Evolutionary conservation across 129 eudicot genomes (phyloP).

Genomic region (Glebionis coronaria): DNA sequence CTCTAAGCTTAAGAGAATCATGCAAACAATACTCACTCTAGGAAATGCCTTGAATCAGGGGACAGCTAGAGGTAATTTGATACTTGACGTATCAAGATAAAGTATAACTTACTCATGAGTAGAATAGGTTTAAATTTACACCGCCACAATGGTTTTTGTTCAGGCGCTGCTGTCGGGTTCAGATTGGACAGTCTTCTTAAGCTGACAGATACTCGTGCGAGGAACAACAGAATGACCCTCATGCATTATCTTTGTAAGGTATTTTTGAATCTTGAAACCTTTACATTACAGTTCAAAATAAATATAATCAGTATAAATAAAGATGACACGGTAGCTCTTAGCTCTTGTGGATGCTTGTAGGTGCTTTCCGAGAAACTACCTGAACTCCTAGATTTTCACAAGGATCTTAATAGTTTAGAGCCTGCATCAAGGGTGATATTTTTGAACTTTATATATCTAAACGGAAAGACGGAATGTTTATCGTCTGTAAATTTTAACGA

Average conservation of each 20-base stretch:
- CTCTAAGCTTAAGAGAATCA: conserved; percentile 72
- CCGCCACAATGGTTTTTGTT: conserved; percentile 12
- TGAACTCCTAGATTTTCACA: conserved; percentile 78
- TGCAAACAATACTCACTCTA: conserved; percentile 83
- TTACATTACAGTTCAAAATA: conserved; percentile 10
- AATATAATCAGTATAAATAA: neutral
- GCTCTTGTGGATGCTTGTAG: conserved; percentile 41
- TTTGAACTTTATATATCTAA: conserved; percentile 12
- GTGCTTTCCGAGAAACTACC: conserved; percentile 84
- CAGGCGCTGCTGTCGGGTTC: conserved; percentile 97
- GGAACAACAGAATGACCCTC: conserved; percentile 81
- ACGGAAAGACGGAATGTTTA: neutral
- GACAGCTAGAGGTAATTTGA: conserved; percentile 75
- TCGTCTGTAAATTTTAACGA: conserved; percentile 3
- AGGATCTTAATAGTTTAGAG: conserved; percentile 82
- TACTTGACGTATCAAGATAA: conserved; percentile 7
- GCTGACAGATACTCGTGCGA: conserved; percentile 92
- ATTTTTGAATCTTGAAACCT: conserved; percentile 9
- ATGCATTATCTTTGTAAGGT: conserved; percentile 99
- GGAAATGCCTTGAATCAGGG: conserved; percentile 98
- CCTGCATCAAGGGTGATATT: conserved; percentile 70
- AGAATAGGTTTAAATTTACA: neutral
- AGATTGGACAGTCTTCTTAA: conserved; percentile 91
- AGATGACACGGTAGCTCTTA: neutral
- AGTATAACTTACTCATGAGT: neutral